phyloP scores from a whole-genome alignment of 495 filamentous ascomycete species.

The Talaromyces proteolyticus region DNA sequence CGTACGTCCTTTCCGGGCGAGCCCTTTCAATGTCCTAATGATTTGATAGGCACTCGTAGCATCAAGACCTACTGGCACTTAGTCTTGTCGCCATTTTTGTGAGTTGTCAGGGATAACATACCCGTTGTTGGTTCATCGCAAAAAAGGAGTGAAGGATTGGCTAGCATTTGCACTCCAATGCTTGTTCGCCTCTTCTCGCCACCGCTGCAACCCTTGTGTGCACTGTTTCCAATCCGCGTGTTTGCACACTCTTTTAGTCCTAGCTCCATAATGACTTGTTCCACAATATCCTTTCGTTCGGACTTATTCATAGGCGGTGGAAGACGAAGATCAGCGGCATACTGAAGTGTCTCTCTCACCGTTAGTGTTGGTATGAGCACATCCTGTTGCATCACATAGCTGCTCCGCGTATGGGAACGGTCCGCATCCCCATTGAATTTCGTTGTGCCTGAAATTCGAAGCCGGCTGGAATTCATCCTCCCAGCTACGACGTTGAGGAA shows the following conservation, averaged over 20 bases:
- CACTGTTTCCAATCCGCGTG: conserved; percentile 60
- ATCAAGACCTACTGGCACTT: conserved; percentile 45
- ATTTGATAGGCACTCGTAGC: conserved; percentile 72
- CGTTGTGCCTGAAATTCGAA: conserved; percentile 46
- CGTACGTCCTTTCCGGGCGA: conserved; percentile 61
- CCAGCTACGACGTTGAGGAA: conserved; percentile 64
- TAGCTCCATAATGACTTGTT: conserved; percentile 68
- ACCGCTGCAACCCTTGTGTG: conserved; percentile 68
- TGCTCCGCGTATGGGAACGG: conserved; percentile 49
- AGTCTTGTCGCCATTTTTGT: neutral
- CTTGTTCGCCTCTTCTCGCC: conserved; percentile 70
- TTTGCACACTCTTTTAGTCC: conserved; percentile 69
- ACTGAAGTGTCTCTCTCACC: conserved; percentile 64
- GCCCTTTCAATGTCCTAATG: conserved; percentile 57
- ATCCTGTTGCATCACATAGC: conserved; percentile 77
- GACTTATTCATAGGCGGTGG: conserved; percentile 51
- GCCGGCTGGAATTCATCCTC: conserved; percentile 49
- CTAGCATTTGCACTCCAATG: conserved; percentile 68
- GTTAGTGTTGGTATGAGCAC: conserved; percentile 64
- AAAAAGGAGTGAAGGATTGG: conserved; percentile 70
- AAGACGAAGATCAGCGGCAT: conserved; percentile 64
- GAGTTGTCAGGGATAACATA: conserved; percentile 2
- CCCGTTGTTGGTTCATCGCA: conserved; percentile 69
- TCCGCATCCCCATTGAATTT: conserved; percentile 51
- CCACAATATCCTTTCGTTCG: conserved; percentile 54